Evolutionary conservation across 2,329 filamentous ascomycete species (phyloP), one percentile per base, ranked within the genome.

Genomic region (Cordyceps farinosa): DNA sequence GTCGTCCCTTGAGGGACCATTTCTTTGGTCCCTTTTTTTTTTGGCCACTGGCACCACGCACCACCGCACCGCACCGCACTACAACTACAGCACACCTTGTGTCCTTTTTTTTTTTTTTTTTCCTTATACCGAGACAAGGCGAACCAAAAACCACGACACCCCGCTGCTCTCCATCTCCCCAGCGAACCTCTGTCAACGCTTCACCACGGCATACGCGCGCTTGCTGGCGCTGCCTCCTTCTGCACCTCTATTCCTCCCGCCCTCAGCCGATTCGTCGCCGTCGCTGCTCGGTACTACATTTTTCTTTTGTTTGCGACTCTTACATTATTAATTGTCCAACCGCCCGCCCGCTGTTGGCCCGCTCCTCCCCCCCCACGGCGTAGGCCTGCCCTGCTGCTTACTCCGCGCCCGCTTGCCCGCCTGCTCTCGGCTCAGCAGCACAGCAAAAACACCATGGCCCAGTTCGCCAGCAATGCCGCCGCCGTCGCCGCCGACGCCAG

Each of bases 51-150:
- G 17, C 3, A 17, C 36, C 47, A 22, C 22, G 22, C 22, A 22
- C 22, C 22, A 22, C 22, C 22, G 1, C 48, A 47, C 44, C 22
- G 51, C 32, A 42, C 54, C 34, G 38, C 44, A 30, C 17, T 17
- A 10, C 34, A 38, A 9, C 22, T 22, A 22, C 22, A 11, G 34
- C 34, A 38, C 34, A 22, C 22, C 22, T 22, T 22, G 22, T 22
- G 22, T 22, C 22, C 22, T 22, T 22, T 22, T 22, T 29, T 22
- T 50, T 50, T 50, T 60, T 62, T 55, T 52, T 56, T 64, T 44
- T 30, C 34, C 30, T 56, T 70, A 67, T 66, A 63, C 67, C 69
- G 53, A 60, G 48, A 58, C 62, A 59, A 53, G 55, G 50, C 56
- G 62, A 48, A 53, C 36, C 42, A 50, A 52, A 61, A 45, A 52